phyloP scores from a whole-genome alignment of 75 land plant species.

The Selaginella moellendorffii region DNA sequence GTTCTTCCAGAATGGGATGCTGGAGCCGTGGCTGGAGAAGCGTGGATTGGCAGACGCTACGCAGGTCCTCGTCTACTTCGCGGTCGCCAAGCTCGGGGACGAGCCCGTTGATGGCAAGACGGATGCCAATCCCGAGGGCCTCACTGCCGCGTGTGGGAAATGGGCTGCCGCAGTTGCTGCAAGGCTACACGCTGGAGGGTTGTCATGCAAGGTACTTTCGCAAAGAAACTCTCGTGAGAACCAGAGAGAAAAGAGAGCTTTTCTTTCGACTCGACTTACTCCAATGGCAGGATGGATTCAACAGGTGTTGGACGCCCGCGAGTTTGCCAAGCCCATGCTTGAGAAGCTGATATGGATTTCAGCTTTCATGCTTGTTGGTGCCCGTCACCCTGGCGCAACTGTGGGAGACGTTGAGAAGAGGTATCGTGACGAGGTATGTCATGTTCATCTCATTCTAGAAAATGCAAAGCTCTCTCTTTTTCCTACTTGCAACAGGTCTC shows the following conservation, averaged over 20 bases:
- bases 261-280: neutral
- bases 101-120: conserved; percentile 88
- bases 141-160: conserved; percentile 89
- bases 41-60: conserved; percentile 52
- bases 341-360: conserved; percentile 96
- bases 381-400: conserved; percentile 94
- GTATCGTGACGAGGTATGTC: conserved; percentile 51
- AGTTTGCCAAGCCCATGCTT: conserved; percentile 80
- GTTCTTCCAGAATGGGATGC: conserved; percentile 99
- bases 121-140: conserved; percentile 91
- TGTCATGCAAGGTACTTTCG: conserved; percentile 69
- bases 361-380: conserved; percentile 96
- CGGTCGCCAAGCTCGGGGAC: conserved; percentile 89
- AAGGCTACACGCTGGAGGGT: conserved; percentile 59
- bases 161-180: conserved; percentile 84
- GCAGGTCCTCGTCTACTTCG: conserved; percentile 93
- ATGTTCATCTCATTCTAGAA: too few relatives aligned
- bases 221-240: too few relatives aligned
- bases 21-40: conserved; percentile 83
- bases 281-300: neutral
- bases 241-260: neutral
- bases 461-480: neutral
- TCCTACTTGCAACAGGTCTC: conserved; percentile 33
- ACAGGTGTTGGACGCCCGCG: conserved; percentile 60
- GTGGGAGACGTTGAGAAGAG: conserved; percentile 84